Evolutionary conservation across 176 grass and related monocot genomes (phyloP).

Genomic region (Triticum dicoccoides): DNA sequence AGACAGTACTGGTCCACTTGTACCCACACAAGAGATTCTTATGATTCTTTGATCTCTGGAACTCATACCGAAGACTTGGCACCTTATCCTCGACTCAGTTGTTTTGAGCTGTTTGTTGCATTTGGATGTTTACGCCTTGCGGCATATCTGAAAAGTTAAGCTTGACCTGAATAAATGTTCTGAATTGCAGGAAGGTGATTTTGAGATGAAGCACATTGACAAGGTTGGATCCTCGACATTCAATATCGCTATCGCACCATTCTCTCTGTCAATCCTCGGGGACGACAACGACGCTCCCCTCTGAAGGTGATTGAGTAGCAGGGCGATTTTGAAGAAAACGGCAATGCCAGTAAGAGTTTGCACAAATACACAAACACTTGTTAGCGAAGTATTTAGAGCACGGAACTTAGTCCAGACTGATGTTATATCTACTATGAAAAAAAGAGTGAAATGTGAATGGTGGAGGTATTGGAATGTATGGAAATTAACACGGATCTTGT

Average conservation of each 20-base stretch:
- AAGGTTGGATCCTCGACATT: constrained; percentile 60
- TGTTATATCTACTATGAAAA: background rate
- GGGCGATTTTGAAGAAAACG: constrained; percentile 1
- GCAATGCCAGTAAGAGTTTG: background rate
- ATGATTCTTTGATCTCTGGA: background rate
- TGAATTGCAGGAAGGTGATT: constrained; percentile 69
- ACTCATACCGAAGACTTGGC: background rate
- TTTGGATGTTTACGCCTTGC: background rate
- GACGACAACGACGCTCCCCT: constrained; percentile 45
- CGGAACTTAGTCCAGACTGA: background rate
- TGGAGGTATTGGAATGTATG: background rate
- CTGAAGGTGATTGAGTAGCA: background rate
- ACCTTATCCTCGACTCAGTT: background rate
- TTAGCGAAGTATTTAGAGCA: background rate
- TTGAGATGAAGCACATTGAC: constrained; percentile 80
- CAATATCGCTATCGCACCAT: constrained; percentile 63
- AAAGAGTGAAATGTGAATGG: background rate
- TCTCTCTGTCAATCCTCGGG: constrained; percentile 71
- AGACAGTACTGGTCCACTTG: background rate
- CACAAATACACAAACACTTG: background rate
- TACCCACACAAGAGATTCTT: background rate
- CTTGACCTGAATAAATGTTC: background rate
- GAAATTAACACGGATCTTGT: background rate
- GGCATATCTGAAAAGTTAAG: background rate
- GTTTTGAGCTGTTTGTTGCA: background rate